Evolutionary conservation across 192 early-diverging fungal species (phyloP).

Genomic region (Coemansia sp.): DNA sequence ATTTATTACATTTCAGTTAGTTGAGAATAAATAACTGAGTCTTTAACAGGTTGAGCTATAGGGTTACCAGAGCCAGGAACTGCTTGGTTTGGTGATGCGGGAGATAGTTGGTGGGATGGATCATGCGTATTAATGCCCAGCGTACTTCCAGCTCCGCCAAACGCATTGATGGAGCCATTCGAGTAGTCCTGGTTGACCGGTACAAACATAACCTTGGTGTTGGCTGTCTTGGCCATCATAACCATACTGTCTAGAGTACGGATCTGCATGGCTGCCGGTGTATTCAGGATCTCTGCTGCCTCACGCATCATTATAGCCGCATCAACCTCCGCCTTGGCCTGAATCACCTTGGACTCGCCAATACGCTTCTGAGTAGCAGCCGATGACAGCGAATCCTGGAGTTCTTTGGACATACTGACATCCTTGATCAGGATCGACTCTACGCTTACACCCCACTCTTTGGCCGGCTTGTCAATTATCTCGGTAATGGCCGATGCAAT

Average conservation of each 20-base stretch:
- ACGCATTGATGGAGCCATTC: slow-evolving; percentile 45
- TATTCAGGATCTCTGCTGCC: slow-evolving; percentile 88
- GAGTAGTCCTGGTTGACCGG: slow-evolving; percentile 57
- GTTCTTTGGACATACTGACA: slow-evolving; percentile 66
- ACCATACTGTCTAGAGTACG: slow-evolving; percentile 84
- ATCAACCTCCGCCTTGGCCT: slow-evolving; percentile 82
- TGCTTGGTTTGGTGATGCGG: too few relatives aligned
- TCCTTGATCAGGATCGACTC: slow-evolving; percentile 87
- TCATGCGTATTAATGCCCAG: slow-evolving; percentile 24
- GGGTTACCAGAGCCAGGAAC: slow-evolving; percentile 13
- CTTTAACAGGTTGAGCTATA: slow-evolving; percentile 32
- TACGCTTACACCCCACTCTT: slow-evolving; percentile 75
- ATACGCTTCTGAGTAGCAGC: slow-evolving; percentile 89
- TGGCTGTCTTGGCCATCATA: slow-evolving; percentile 68
- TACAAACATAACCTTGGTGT: slow-evolving; percentile 73
- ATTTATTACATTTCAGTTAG: slow-evolving; percentile 37
- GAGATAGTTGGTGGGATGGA: too few relatives aligned
- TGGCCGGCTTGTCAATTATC: slow-evolving; percentile 77
- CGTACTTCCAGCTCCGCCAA: slow-evolving; percentile 47
- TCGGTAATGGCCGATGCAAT: slow-evolving; percentile 83
- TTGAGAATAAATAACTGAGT: slow-evolving; percentile 23
- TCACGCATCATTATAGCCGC: slow-evolving; percentile 88
- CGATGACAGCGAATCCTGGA: slow-evolving; percentile 79
- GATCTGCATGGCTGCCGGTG: slow-evolving; percentile 82
- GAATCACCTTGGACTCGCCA: slow-evolving; percentile 88